Conservation (phyloP, 1,284 basidiomycete genomes). For the Kwoniella shivajii region DNA sequence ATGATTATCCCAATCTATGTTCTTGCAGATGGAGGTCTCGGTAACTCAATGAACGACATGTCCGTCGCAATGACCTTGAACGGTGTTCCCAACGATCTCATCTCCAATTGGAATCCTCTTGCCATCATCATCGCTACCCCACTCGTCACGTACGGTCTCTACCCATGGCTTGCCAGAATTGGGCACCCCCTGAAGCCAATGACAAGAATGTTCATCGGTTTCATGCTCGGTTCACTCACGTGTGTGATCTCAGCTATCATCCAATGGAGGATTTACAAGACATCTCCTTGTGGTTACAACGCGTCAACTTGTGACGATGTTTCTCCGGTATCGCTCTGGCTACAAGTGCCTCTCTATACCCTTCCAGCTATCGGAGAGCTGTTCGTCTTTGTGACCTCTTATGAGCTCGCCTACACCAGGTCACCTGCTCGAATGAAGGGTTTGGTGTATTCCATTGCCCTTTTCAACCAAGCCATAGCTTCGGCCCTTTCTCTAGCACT, state of each 20-base stretch:
- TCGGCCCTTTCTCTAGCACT: conserved; percentile 50
- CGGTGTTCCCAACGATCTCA: conserved; percentile 57
- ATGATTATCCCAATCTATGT: conserved; percentile 53
- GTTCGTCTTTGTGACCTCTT: conserved; percentile 57
- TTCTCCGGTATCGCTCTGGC: conserved; percentile 49
- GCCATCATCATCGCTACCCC: conserved; percentile 55
- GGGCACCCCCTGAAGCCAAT: conserved; percentile 46
- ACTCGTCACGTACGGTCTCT: conserved; percentile 54
- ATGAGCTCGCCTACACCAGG: conserved; percentile 57
- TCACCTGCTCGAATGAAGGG: conserved; percentile 54
- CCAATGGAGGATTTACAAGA: conserved; percentile 57
- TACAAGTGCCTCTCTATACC: conserved; percentile 55
- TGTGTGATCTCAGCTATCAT: conserved; percentile 55
- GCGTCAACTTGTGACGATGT: conserved; percentile 48
- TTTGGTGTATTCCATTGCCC: conserved; percentile 51
- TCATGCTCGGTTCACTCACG: conserved; percentile 46
- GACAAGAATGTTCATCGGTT: conserved; percentile 40
- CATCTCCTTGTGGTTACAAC: conserved; percentile 54
- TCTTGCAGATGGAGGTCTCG: conserved; percentile 56
- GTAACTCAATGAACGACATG: conserved; percentile 50
- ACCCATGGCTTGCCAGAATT: conserved; percentile 52
- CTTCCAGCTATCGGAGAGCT: conserved; percentile 57
- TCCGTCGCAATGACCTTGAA: conserved; percentile 53
- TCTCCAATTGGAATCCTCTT: conserved; percentile 57
- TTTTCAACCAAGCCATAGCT: conserved; percentile 56